Evolutionary conservation across 2,329 filamentous ascomycete species (phyloP), one percentile per base, ranked within the genome.

Genomic region (Camillea tinctor): DNA sequence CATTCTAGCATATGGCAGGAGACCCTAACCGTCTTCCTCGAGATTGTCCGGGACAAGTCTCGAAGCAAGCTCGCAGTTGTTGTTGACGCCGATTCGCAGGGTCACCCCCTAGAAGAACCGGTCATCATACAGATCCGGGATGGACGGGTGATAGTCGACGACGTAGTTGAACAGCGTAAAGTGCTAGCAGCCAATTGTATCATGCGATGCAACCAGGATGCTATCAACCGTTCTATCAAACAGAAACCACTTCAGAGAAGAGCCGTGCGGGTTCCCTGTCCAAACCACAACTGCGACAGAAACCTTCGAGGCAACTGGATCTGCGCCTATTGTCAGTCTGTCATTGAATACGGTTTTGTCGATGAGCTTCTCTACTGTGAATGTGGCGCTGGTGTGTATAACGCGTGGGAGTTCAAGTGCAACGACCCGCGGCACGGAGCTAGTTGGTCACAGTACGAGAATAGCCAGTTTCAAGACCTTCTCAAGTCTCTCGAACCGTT

Each of bases 401-500:
- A 26, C 24, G 52, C 40, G 2, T 63, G 59, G 44, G 56, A 55
- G 53, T 64, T 60, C 44, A 56, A 57, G n/a, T 24, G 21, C 6
- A 13, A 53, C 2, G 30, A 52, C 2, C 36, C 36, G 17, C 17
- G 36, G 6, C 63, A 65, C 36, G 61, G 63, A n/a, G 52, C 26
- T 11, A n/a, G 54, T 8, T 62, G 56, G 22, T 11, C n/a, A 3
- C 15, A 24, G 9, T 60, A 51, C 22, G 8, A 13, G 24, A 44
- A 7, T 2, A n/a, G 36, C 17, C 5, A 15, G 15, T 23, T n/a
- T 22, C 13, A 48, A n/a, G n/a, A 2, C 22, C 55, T 62, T 6
- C 56, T 65, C 1, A 23, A 49, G n/a, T 49, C 49, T 20, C 68
- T 76, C 2, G 61, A 69, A 17, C 65, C 67, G 17, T 63, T 64